These are phyloP conservation scores for Fraxinus baroniana DNA, from an alignment of 305 asterid species.

Conservation along the genomic window DNA sequence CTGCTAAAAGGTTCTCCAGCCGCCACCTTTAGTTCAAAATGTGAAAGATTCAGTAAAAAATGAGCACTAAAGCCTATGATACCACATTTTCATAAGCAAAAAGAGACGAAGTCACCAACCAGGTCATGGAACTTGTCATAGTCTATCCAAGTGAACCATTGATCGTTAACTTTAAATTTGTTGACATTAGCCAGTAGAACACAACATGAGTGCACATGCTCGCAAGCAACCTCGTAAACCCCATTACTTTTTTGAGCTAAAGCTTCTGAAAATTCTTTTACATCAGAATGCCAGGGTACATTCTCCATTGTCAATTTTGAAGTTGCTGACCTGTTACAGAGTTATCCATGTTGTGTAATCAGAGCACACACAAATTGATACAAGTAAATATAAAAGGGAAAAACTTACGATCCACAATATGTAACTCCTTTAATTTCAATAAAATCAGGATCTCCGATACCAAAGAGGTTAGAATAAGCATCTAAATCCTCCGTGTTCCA, in stretches of 20 bases:
- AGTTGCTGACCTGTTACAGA: conserved; percentile 72
- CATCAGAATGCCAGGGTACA: conserved; percentile 97
- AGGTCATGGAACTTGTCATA: conserved; percentile 91
- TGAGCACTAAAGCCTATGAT: neutral
- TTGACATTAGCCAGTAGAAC: conserved; percentile 88
- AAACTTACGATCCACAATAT: conserved; percentile 92
- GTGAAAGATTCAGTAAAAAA: neutral
- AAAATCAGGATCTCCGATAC: conserved; percentile 82
- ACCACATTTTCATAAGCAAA: neutral
- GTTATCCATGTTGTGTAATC: conserved; percentile 7
- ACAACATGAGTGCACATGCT: conserved; percentile 88
- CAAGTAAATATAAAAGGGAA: neutral
- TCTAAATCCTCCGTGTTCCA: conserved; percentile 96
- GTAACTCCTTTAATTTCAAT: conserved; percentile 97
- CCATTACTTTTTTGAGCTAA: conserved; percentile 76
- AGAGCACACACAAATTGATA: neutral
- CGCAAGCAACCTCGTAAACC: conserved; percentile 89
- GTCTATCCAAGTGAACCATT: conserved; percentile 96
- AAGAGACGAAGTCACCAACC: conserved; percentile 40
- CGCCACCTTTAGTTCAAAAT: conserved; percentile 53
- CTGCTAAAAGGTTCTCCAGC: conserved; percentile 58
- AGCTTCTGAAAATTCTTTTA: conserved; percentile 81
- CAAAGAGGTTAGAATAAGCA: conserved; percentile 76
- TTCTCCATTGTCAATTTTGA: conserved; percentile 96
- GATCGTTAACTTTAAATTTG: conserved; percentile 71